Percentiles rank a stretch among this genome's conserved stretches.
These are phyloP conservation scores for Delonix regia DNA, from an alignment of 306 rosid genomes.

Conservation along the genomic window DNA sequence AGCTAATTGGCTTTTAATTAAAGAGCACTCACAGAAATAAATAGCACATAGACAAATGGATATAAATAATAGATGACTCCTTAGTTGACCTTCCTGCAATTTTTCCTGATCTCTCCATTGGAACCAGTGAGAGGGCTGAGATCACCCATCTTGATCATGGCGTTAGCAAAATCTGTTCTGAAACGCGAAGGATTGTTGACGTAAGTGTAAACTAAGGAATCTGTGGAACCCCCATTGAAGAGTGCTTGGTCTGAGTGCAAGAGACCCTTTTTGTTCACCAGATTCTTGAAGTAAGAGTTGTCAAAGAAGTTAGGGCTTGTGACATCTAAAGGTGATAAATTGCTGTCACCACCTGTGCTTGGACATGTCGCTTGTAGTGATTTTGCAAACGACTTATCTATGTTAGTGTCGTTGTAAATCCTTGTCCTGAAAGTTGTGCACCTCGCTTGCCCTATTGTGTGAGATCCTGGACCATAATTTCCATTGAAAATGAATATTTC, in stretches of 20 bases:
- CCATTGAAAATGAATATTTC: background rate
- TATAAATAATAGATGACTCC: background rate
- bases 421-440: slow-evolving; percentile 39
- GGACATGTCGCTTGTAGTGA: slow-evolving; percentile 46
- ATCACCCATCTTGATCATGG: slow-evolving; percentile 56
- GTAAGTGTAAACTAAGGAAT: slow-evolving; percentile 41
- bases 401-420: slow-evolving; percentile 57
- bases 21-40: background rate
- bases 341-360: slow-evolving; percentile 43
- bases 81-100: slow-evolving; percentile 45
- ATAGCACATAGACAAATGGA: background rate
- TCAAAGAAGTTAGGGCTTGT: slow-evolving; percentile 41
- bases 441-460: slow-evolving; percentile 53
- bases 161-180: slow-evolving; percentile 46
- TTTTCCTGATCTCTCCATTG: slow-evolving; percentile 48
- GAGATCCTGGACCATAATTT: slow-evolving; percentile 47
- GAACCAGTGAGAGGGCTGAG: slow-evolving; percentile 49
- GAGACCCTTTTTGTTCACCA: slow-evolving; percentile 45
- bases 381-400: slow-evolving; percentile 37
- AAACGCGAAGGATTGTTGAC: slow-evolving; percentile 6
- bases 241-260: slow-evolving; percentile 64
- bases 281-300: slow-evolving; percentile 45
- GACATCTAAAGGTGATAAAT: slow-evolving; percentile 44
- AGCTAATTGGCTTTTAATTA: background rate
- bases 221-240: slow-evolving; percentile 43